phyloP scores from a whole-genome alignment of 2,329 filamentous ascomycete genomes.

The Daldinia eschscholtzii region DNA sequence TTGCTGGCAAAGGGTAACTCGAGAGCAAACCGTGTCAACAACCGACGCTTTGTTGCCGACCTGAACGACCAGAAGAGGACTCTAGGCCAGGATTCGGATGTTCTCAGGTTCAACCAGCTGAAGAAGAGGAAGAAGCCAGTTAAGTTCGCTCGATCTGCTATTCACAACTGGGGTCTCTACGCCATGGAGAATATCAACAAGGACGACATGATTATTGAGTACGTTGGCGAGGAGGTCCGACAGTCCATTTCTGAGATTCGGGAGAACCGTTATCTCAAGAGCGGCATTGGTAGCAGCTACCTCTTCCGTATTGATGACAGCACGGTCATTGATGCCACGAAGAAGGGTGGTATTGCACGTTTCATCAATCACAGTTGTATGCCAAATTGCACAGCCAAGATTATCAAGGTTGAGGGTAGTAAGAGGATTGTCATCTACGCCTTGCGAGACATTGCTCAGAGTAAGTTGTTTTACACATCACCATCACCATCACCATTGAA shows the following conservation, averaged over 20 bases:
- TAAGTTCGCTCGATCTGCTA: constrained; percentile 96
- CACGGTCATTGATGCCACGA: constrained; percentile 97
- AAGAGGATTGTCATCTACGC: constrained; percentile 99
- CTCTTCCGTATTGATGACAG: constrained; percentile 98
- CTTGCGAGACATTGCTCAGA: constrained; percentile 91
- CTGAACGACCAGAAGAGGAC: constrained; percentile 95
- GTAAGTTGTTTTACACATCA: constrained; percentile 66
- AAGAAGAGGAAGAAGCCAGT: constrained; percentile 99
- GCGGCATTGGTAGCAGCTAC: constrained; percentile 96
- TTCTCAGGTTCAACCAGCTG: constrained; percentile 97
- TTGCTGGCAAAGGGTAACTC: constrained; percentile 89
- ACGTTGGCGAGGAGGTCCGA: constrained; percentile 96
- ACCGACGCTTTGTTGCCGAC: constrained; percentile 92
- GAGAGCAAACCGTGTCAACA: constrained; percentile 93
- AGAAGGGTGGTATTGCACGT: constrained; percentile 96
- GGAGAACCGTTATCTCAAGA: constrained; percentile 91
- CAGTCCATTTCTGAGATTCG: constrained; percentile 98
- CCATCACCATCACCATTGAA: no score
- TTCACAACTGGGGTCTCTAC: constrained; percentile 98
- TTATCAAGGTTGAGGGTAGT: constrained; percentile 98
- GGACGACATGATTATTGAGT: constrained; percentile 99
- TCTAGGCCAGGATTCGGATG: constrained; percentile 85
- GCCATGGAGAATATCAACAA: constrained; percentile 97
- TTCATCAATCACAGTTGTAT: constrained; percentile 99
- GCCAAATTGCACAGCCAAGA: constrained; percentile 98